These are phyloP conservation scores for Apodospora peruviana DNA, from an alignment of 495 filamentous ascomycete species.

Conservation along the genomic window DNA sequence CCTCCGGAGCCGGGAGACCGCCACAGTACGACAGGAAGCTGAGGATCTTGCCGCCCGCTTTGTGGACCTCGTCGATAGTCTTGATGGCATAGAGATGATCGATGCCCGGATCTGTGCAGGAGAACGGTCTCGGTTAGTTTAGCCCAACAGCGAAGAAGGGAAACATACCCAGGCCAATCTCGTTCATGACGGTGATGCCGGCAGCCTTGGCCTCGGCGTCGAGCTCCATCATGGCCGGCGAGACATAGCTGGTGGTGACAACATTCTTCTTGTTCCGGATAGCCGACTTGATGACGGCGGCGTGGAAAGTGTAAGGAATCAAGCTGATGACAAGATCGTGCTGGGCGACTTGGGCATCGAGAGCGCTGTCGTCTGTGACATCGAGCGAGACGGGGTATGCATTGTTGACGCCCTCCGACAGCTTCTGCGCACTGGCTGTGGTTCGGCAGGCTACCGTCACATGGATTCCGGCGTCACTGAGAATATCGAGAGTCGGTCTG, in stretches of 20 bases:
- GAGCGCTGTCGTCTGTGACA: slow-evolving; percentile 63
- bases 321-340: slow-evolving; percentile 74
- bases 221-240: slow-evolving; percentile 85
- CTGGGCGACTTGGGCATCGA: slow-evolving; percentile 74
- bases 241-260: slow-evolving; percentile 93
- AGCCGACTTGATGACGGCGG: slow-evolving; percentile 85
- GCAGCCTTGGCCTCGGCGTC: slow-evolving; percentile 80
- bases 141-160: not conserved
- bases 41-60: slow-evolving; percentile 77
- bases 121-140: not conserved
- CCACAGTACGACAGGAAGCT: slow-evolving; percentile 86
- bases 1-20: slow-evolving; percentile 62
- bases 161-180: slow-evolving; percentile 66
- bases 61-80: slow-evolving; percentile 79
- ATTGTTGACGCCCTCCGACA: slow-evolving; percentile 65
- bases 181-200: slow-evolving; percentile 96
- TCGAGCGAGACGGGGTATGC: slow-evolving; percentile 75
- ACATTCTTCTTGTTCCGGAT: slow-evolving; percentile 92
- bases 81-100: slow-evolving; percentile 82
- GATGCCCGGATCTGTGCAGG: slow-evolving; percentile 36
- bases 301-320: slow-evolving; percentile 93
- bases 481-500: slow-evolving; percentile 71
- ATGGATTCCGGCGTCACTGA: slow-evolving; percentile 67
- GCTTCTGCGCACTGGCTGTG: slow-evolving; percentile 66
- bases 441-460: slow-evolving; percentile 93